Conservation (phyloP, 2,329 filamentous ascomycete species). For the Aspergillus sergii region DNA sequence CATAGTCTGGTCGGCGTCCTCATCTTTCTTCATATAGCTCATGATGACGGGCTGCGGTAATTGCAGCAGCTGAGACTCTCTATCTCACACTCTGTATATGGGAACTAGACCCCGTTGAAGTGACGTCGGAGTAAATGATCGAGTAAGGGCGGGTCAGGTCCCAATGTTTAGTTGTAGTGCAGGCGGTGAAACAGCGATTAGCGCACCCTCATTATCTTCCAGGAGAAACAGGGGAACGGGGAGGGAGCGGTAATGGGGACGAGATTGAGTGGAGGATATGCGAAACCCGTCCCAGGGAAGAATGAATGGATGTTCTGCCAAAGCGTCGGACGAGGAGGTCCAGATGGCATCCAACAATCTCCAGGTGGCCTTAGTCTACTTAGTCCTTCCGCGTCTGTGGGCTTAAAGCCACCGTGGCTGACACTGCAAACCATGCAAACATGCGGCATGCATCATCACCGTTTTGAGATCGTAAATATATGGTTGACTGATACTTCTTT, state of each 20-base stretch:
- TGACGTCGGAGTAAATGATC: conserved; percentile 26
- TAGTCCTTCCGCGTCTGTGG: conserved; percentile 37
- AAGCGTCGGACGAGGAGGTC: conserved; percentile 19
- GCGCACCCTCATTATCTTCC: conserved; percentile 36
- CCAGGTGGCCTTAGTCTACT: conserved; percentile 38
- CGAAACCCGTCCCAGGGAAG: conserved; percentile 6
- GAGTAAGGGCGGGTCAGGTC: conserved; percentile 27
- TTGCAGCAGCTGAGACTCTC: conserved; percentile 29
- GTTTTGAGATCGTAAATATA: background rate
- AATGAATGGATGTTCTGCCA: conserved; percentile 20
- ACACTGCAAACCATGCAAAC: conserved; percentile 43
- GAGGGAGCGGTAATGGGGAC: conserved; percentile 10
- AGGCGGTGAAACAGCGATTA: conserved; percentile 26
- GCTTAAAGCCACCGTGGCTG: conserved; percentile 25
- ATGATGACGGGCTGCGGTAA: conserved; percentile 54
- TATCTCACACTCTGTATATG: conserved; percentile 16
- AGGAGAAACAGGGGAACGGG: conserved; percentile 3
- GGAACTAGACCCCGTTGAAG: conserved; percentile 17
- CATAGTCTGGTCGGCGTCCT: conserved; percentile 90
- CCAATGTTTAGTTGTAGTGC: conserved; percentile 18
- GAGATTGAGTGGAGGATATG: conserved; percentile 10
- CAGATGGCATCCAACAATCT: conserved; percentile 27
- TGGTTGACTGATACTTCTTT: background rate
- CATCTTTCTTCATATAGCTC: conserved; percentile 99
- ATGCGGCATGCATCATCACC: conserved; percentile 34